Conservation (phyloP, 768 basidiomycete genomes). For the Boletales sp. region DNA sequence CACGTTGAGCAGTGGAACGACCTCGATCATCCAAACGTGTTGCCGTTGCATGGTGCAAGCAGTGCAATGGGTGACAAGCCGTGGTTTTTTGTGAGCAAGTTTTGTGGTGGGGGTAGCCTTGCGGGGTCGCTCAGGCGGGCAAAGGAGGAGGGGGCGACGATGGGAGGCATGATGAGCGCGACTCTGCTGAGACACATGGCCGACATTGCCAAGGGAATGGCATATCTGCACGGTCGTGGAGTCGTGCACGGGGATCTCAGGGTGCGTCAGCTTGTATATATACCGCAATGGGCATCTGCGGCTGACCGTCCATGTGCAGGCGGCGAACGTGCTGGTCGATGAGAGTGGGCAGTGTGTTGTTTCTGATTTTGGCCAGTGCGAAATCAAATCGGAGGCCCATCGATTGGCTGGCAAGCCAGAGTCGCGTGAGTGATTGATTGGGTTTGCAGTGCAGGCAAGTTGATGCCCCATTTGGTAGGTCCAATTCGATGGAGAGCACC, state of each 20-base stretch:
- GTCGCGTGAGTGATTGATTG: conserved; percentile 34
- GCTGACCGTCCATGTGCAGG: conserved; percentile 34
- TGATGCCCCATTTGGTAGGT: conserved; percentile 32
- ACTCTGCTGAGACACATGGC: conserved; percentile 55
- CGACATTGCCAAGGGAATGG: conserved; percentile 79
- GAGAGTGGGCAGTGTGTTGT: conserved; percentile 65
- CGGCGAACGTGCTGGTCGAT: conserved; percentile 73
- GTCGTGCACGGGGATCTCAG: conserved; percentile 82
- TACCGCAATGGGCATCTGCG: background rate
- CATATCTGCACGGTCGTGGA: conserved; percentile 65
- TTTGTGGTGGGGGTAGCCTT: conserved; percentile 62
- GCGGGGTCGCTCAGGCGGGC: conserved; percentile 50
- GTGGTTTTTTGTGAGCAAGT: conserved; percentile 79
- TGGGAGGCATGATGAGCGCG: conserved; percentile 24
- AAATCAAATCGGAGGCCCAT: conserved; percentile 71
- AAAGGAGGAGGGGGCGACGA: background rate
- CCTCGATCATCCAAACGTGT: conserved; percentile 65
- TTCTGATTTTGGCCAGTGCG: conserved; percentile 80
- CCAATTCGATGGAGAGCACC: conserved; percentile 72
- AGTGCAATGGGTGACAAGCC: conserved; percentile 65
- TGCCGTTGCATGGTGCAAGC: conserved; percentile 75
- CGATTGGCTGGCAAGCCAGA: conserved; percentile 51
- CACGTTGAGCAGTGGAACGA: conserved; percentile 72
- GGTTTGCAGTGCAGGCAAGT: background rate
- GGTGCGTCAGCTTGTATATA: conserved; percentile 35